A percentile compares a stretch with the other conserved stretches of the same genome.
Evolutionary conservation across 2,329 filamentous ascomycete genomes (phyloP).

Genomic region (Mycosphaerella sp.): DNA sequence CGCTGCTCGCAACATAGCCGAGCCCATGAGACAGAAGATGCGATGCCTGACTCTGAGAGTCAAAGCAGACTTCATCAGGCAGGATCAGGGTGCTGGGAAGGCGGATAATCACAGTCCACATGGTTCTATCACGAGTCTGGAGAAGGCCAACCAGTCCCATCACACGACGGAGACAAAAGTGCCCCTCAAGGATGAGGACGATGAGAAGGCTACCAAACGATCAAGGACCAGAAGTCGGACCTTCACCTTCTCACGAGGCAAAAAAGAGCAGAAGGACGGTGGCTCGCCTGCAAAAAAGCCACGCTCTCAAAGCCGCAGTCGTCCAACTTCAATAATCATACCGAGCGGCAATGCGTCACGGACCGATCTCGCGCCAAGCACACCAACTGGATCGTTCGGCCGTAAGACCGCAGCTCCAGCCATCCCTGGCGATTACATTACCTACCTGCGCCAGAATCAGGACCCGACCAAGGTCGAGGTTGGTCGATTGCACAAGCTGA

Average conservation of each 20-base stretch:
- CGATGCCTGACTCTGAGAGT: conserved; percentile 78
- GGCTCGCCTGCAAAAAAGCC: conserved; percentile 66
- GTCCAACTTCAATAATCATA: conserved; percentile 55
- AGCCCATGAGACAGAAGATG: conserved; percentile 93
- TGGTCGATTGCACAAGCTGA: conserved; percentile 89
- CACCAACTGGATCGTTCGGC: conserved; percentile 27
- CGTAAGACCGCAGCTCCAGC: conserved; percentile 42
- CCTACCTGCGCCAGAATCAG: conserved; percentile 72
- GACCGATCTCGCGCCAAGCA: conserved; percentile 18
- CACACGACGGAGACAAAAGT: conserved; percentile 23
- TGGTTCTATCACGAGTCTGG: conserved; percentile 42
- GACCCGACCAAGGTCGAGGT: conserved; percentile 82
- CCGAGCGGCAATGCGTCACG: conserved; percentile 36
- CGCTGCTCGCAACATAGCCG: conserved; percentile 85
- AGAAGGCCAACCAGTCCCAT: conserved; percentile 33
- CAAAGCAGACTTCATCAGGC: conserved; percentile 91
- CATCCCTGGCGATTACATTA: conserved; percentile 75
- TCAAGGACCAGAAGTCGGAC: conserved; percentile 61
- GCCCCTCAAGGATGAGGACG: conserved; percentile 22
- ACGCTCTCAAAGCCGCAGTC: conserved; percentile 52
- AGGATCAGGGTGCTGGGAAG: conserved; percentile 55
- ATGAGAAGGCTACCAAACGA: conserved; percentile 37
- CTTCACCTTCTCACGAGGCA: conserved; percentile 70
- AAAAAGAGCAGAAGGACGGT: conserved; percentile 35
- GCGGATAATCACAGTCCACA: conserved; percentile 56